A percentile compares a stretch with the other conserved stretches of the same genome.
Evolutionary conservation across 2,329 filamentous ascomycete genomes (phyloP).

Genomic region (Fusarium sterilihyphosum): DNA sequence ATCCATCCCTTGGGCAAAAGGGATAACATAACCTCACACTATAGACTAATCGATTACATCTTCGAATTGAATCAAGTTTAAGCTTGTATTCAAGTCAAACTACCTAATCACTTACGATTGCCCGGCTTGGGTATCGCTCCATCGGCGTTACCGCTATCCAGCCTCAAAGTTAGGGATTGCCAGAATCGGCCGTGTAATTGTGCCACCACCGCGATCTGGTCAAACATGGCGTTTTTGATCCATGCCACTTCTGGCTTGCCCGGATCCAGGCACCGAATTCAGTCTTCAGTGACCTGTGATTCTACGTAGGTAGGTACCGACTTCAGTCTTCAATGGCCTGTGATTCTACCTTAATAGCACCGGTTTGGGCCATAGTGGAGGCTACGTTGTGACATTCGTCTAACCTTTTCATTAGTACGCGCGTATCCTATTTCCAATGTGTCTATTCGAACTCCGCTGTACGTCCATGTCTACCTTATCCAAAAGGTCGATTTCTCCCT

Average conservation of each 20-base stretch:
- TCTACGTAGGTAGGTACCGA: neutral
- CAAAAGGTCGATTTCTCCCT: neutral
- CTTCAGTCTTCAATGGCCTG: neutral
- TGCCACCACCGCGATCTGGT: conserved; percentile 17
- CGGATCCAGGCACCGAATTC: conserved; percentile 24
- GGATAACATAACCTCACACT: neutral
- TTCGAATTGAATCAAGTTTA: neutral
- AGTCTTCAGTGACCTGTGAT: neutral
- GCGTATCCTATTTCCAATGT: conserved; percentile 1
- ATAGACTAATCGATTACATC: neutral
- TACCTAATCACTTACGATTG: neutral
- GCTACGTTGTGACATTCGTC: neutral
- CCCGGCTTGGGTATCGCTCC: conserved; percentile 1
- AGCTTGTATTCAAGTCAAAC: neutral
- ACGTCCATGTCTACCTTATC: neutral
- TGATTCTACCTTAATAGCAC: neutral
- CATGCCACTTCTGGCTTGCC: conserved; percentile 17
- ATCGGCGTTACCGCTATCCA: neutral
- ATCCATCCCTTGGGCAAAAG: neutral
- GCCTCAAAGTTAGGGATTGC: neutral
- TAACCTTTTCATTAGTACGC: neutral
- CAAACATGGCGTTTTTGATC: conserved; percentile 31
- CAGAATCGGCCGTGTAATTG: neutral
- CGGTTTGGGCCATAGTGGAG: conserved; percentile 17
- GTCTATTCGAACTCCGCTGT: neutral